Evolutionary conservation across 306 rosid genomes (phyloP), one percentile per base, ranked within the genome.

Genomic region (Vigna angularis): DNA sequence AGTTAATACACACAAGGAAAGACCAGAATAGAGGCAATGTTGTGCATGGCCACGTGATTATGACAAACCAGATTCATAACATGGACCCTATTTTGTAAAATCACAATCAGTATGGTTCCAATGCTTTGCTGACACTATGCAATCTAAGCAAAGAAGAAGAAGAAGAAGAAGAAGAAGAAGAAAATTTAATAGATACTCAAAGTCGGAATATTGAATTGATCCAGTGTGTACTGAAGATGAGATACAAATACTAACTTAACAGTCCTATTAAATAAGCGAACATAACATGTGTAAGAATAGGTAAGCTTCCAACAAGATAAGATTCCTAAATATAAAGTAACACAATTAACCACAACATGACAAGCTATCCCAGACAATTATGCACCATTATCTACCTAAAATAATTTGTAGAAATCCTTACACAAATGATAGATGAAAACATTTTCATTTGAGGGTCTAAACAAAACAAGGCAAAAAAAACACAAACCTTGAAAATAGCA

Each of bases 401-500:
- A 28, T 47, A 70, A 32, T 58, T 69, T 34, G 62, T 7, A 47
- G 70, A 48, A 59, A 48, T 12, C 26, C 15, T 47, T 11, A 58
- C 64, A 24, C 30, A 63, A 65, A 86, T 53, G 75, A 79, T 53
- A 58, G 58, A 49, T 57, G 45, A 74, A 62, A 45, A 50, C 9
- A 59, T 30, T 55, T 78, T 65, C 73, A 48, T 68, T 26, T 12
- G 38, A 75, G 40, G 11, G 32, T 70, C 59, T 20, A 61, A 83
- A 78, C 3, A 26, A 67, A 77, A 82, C 70, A 62, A 68, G 71
- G 7, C 17, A 50, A 82, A 42, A 42, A 9, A 86, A 73, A 30
- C 4, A 11, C 76, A 83, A 76, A 95, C 98, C 98, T 92, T 95
- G 83, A 95, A 95, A 88, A 92, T 82, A 73, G 91, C 86, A 86